A percentile compares a stretch with the other conserved stretches of the same genome.
These are phyloP conservation scores for Claviceps quebecensis DNA, from an alignment of 2,329 filamentous ascomycete genomes.

Conservation along the genomic window DNA sequence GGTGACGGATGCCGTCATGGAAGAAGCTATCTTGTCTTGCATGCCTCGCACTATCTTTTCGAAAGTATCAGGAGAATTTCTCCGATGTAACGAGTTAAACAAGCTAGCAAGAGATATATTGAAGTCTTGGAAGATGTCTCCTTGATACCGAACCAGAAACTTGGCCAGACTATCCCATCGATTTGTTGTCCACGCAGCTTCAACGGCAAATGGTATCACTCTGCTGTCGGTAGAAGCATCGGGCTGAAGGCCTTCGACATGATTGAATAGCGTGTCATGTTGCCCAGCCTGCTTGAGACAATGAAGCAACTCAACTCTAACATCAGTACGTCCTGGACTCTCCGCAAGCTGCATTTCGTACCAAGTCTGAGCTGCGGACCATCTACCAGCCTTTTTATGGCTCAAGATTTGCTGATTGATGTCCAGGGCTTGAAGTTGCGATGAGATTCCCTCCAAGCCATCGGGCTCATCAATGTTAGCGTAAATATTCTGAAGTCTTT, in stretches of 20 bases:
- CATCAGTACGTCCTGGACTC: slow-evolving; percentile 59
- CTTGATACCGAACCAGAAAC: slow-evolving; percentile 44
- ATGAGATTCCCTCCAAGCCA: slow-evolving; percentile 85
- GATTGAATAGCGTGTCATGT: slow-evolving; percentile 75
- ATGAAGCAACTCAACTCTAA: slow-evolving; percentile 70
- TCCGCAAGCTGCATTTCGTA: slow-evolving; percentile 83
- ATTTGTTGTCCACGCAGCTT: slow-evolving; percentile 82
- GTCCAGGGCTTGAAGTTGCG: slow-evolving; percentile 72
- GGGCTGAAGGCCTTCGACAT: slow-evolving; percentile 62
- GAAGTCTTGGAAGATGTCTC: slow-evolving; percentile 47
- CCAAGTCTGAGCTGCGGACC: slow-evolving; percentile 94
- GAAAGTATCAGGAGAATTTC: slow-evolving; percentile 38
- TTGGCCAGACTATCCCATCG: slow-evolving; percentile 64
- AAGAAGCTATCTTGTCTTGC: slow-evolving; percentile 55
- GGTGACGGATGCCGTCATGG: slow-evolving; percentile 63
- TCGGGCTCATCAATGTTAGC: slow-evolving; percentile 96
- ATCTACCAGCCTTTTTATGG: slow-evolving; percentile 82
- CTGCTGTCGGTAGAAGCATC: slow-evolving; percentile 38
- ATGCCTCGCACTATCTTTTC: slow-evolving; percentile 44
- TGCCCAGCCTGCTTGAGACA: slow-evolving; percentile 94
- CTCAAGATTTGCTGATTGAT: slow-evolving; percentile 88
- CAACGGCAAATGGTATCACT: slow-evolving; percentile 71
- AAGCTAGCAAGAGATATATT: slow-evolving; percentile 60
- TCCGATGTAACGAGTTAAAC: slow-evolving; percentile 45
- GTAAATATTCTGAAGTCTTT: slow-evolving; percentile 83